Base-by-base conservation (phyloP, 768 basidiomycete species). In the Udeniomyces megalosporus region DNA sequence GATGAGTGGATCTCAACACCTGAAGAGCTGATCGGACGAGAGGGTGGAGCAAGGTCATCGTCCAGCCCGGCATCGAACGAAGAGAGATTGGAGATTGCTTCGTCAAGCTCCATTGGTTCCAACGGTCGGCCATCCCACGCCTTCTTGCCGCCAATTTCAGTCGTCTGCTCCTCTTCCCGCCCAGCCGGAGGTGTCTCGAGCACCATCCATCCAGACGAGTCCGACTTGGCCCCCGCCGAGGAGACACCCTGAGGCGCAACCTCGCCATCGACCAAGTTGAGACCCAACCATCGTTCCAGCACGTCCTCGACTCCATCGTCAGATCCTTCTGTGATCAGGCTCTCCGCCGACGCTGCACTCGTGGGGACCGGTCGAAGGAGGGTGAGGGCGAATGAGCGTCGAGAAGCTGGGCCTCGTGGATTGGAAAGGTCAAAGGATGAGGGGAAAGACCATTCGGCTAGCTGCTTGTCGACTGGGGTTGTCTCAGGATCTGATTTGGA, bases 381-480 rank as follows among this genome's bases (percentile, higher is more conserved):
- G 17, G 63, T 65, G 34, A 65, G 54, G 24, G 63, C 58, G 45
- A 65, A 54, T n/a, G 63, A 64, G 31, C 52, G 53, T 10, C 61
- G 54, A 24, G 35, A 15, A 7, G 3, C 29, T 20, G 24, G n/a
- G n/a, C n/a, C n/a, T n/a, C n/a, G n/a, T n/a, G n/a, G n/a, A 5
- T 35, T 24, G 8, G 42, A n/a, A 32, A 38, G 17, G 35, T 42
- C 35, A 12, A 42, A 38, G 14, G 51, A 38, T 28, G 60, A 24
- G 6, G 52, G 51, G 52, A 47, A 46, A 20, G 44, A 47, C 54
- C 49, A 52, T 24, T 28, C 29, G 6, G 51, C 20, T 24, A 45
- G 44, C 8, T 38, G 26, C 12, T 52, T 20, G 15, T 45, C 3
- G 8, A 12, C 8, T 20, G 46, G n/a, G 14, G 50, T 20, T 6